Conservation (phyloP, 75 land plant species). For the Azolla pinnata region DNA sequence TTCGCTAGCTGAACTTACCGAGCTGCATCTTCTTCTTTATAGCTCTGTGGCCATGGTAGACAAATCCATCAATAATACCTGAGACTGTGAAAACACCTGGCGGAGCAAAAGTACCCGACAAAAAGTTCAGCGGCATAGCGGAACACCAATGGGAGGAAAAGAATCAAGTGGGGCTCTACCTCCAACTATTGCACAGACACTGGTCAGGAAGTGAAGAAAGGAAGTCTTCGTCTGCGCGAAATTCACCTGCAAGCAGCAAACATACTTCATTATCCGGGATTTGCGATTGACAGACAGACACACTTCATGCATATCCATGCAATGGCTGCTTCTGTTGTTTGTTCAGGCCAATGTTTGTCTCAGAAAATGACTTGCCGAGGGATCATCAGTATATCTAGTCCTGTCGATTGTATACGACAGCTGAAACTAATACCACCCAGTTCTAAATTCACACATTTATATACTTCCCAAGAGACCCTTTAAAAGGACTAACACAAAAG, state of each 20-base stretch:
- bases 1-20: constrained; percentile 44
- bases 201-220: constrained; percentile 84
- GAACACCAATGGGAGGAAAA: no score
- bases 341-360: no score
- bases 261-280: not conserved
- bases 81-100: constrained; percentile 75
- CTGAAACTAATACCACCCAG: no score
- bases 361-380: not conserved
- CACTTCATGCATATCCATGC: no score
- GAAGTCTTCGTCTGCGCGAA: constrained; percentile 45
- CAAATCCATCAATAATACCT: constrained; percentile 58
- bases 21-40: constrained; percentile 61
- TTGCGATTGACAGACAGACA: not conserved
- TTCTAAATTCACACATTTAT: no score
- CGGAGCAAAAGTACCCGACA: not conserved
- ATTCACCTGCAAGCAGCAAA: constrained; percentile 51
- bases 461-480: no score
- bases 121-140: no score
- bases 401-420: no score
- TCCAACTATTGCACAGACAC: constrained; percentile 91
- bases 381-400: not conserved
- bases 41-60: constrained; percentile 59
- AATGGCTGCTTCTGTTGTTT: no score
- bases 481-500: no score
- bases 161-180: no score